Evolutionary conservation across 768 basidiomycete genomes (phyloP), one percentile per base, ranked within the genome.

Genomic region (Hygrophorus pudorinus): DNA sequence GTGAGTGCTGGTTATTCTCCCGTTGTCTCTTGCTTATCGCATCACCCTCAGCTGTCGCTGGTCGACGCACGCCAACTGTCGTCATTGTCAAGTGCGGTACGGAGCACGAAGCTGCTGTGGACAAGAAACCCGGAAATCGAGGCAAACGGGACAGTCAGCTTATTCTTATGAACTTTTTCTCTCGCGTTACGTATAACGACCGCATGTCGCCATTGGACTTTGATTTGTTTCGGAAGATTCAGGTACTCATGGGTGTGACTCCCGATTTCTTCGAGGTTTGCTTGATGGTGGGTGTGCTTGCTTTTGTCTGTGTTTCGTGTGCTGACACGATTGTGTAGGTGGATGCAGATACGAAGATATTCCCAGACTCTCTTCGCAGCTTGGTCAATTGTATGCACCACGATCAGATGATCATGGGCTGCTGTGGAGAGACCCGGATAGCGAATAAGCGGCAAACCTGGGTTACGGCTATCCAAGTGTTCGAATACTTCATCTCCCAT

Each of bases 151-250:
- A 99, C 67, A 91, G 89, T 63, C 96, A 99, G 60, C 81, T 99
- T 52, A 88, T 99, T 57, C 75, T 99, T 55, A 99, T 99, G 96
- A 96, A 97, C 67, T 99, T 99, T 63, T 98, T 98, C 70, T 94
- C 91, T 39, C 81, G 89, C 37, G 96, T 99, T 55, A 99, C 96
- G 13, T 99, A 98, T 65, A 98, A 99, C 62, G 96, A 99, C 60
- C 86, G 94, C 47, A 98, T 99, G 93, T 77, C 78, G 20, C 96
- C 96, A 5, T 75, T 99, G 54, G 96, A 99, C 60, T 99, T 90
- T 58, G 96, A 99, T 65, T 71, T 99, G 29, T 99, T 99, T 73
- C 79, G 96, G 42, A 98, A 98, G 69, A 80, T 91, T 2, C 92
- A 98, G 54, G 73, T 83, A 24, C 74, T 99, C 28, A 97, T 96